Percentiles rank a stretch among this genome's conserved stretches.
phyloP scores from a whole-genome alignment of 2,329 filamentous ascomycete species.

The Sporothrix humicola region DNA sequence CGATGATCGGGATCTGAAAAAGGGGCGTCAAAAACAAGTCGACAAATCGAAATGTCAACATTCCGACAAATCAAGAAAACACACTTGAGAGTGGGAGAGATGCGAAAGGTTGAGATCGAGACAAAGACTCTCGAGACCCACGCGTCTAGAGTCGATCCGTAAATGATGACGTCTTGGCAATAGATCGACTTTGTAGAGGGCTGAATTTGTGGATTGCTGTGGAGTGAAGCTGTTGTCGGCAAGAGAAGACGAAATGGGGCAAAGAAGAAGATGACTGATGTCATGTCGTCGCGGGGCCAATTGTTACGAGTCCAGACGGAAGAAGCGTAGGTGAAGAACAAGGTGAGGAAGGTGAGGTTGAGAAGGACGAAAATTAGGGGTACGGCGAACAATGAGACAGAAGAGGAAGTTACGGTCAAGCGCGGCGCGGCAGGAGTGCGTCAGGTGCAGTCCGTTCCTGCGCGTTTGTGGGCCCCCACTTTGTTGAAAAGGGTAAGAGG shows the following conservation, averaged over 20 bases:
- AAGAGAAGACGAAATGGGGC: background rate
- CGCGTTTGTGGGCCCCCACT: constrained; percentile 5
- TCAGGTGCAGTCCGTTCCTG: background rate
- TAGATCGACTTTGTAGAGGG: background rate
- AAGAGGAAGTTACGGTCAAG: background rate
- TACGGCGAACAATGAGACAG: background rate
- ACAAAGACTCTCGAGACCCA: too few species aligned
- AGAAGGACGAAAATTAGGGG: background rate
- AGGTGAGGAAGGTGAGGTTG: background rate
- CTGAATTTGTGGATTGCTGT: background rate
- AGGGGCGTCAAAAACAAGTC: background rate
- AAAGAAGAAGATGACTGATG: background rate
- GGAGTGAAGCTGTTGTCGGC: background rate
- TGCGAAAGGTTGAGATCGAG: too few species aligned
- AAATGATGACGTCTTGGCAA: too few species aligned
- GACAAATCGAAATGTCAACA: too few species aligned
- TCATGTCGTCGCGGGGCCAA: background rate
- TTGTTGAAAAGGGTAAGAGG: background rate
- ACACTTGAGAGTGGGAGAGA: background rate
- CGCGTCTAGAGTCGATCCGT: background rate
- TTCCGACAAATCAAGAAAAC: background rate
- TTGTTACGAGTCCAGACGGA: background rate
- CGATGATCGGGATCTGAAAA: background rate
- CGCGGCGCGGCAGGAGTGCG: background rate
- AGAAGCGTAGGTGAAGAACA: background rate